A percentile compares a stretch with the other conserved stretches of the same genome.
Evolutionary conservation across 495 filamentous ascomycete genomes (phyloP).

Genomic region (Penicillium bialowiezense): DNA sequence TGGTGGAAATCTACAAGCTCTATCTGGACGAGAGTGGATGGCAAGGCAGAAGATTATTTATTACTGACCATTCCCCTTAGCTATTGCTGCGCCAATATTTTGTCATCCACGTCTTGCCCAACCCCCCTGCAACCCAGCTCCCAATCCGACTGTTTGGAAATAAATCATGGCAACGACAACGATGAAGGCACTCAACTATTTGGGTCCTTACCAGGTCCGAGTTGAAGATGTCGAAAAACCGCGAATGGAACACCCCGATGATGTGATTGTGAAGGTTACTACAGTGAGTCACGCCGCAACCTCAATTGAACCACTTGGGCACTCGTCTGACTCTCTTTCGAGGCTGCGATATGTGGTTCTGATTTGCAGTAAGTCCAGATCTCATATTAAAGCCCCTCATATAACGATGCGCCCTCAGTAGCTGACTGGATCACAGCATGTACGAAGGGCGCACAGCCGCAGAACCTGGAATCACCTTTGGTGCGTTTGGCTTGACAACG

Average conservation of each 20-base stretch:
- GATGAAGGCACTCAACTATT: constrained; percentile 57
- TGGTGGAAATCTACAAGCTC: too few species aligned
- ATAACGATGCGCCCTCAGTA: too few species aligned
- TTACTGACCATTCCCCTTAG: too few species aligned
- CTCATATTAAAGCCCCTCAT: too few species aligned
- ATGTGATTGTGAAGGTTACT: constrained; percentile 55
- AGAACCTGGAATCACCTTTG: constrained; percentile 51
- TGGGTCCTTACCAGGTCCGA: constrained; percentile 49
- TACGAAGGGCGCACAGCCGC: constrained; percentile 53
- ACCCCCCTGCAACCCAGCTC: too few species aligned
- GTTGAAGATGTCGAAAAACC: constrained; percentile 49
- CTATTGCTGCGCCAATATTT: too few species aligned
- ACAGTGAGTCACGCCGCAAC: constrained; percentile 34
- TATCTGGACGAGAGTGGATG: too few species aligned
- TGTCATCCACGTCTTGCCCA: too few species aligned
- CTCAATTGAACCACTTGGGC: background rate
- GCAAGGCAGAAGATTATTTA: too few species aligned
- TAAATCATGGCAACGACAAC: constrained; percentile 25
- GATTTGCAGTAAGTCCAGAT: constrained; percentile 31
- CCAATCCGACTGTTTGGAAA: too few species aligned
- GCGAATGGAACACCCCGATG: constrained; percentile 51
- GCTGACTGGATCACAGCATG: constrained; percentile 34
- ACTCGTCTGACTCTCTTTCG: background rate
- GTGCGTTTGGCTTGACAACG: constrained; percentile 12
- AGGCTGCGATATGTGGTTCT: constrained; percentile 53